Evolutionary conservation across 169 alveolate genomes (phyloP), one percentile per base, ranked within the genome.

Genomic region (Plasmodium vinckei): DNA sequence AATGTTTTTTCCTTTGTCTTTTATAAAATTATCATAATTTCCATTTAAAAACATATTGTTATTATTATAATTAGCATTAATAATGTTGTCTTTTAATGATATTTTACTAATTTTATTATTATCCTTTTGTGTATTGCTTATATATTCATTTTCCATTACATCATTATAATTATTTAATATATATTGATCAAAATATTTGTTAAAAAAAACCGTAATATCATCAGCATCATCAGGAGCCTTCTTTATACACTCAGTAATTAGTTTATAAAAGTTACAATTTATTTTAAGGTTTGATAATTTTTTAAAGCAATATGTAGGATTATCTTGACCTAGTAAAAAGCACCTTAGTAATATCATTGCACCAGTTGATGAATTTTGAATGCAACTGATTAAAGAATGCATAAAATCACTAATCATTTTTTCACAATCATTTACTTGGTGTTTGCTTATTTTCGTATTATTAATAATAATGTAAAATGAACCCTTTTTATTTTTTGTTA

Each of bases 251-350:
- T 86, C 91, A 21, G 87, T 86, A 51, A 86, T 70, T 54, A 86
- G 17, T 42, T 46, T 71, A 42, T 86, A 86, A 25, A 86, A 86
- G 59, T 69, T 61, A 25, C 91, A 63, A 86, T 86, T 86, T 49
- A 86, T 70, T 4, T 61, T 69, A 9, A 68, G 56, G 64, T 57
- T 68, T 42, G 33, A 23, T 54, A 86, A 53, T 27, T 86, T 86
- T 64, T 71, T 70, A 86, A 86, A 86, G 51, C 87, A 87, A 64
- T 68, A 86, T 15, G 86, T 70, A 23, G 87, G 91, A 59, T 86
- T 86, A 47, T 86, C 91, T 54, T 68, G 91, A 17, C 91, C 87
- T n/a, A 86, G 71, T 57, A 86, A 42, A 46, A 86, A 86, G 33
- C 91, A 86, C 65, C 42, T 68, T 17, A 86, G 64, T 9, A 86